Conservation (phyloP, 495 filamentous ascomycete species). For the Choiromyces venosus region DNA sequence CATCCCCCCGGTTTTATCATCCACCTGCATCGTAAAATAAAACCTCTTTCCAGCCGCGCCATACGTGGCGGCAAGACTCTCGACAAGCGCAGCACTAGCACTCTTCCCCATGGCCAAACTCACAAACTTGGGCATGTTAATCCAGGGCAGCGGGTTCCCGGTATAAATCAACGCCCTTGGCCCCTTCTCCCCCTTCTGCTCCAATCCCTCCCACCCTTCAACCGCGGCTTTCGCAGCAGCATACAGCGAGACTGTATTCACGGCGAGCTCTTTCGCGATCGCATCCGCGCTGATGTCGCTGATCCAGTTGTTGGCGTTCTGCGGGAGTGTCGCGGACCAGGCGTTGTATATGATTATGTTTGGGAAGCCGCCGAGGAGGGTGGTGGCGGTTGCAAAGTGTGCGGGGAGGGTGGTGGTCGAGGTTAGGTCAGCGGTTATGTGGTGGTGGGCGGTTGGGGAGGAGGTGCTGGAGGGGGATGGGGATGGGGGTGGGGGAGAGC, state of each 20-base stretch:
- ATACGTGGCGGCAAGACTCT: constrained; percentile 15
- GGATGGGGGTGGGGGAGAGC: too few relatives aligned
- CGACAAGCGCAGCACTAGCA: constrained; percentile 7
- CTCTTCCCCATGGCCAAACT: constrained; percentile 12
- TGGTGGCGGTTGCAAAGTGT: not conserved
- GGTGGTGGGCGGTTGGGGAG: constrained; percentile 6
- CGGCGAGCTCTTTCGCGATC: not conserved
- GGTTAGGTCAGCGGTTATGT: constrained; percentile 12
- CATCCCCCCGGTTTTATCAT: constrained; percentile 3
- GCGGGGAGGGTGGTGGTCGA: not conserved
- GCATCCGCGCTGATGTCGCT: not conserved
- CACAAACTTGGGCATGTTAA: constrained; percentile 1
- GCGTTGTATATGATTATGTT: constrained; percentile 19
- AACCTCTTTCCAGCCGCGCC: constrained; percentile 12
- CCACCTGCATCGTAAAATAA: constrained; percentile 19
- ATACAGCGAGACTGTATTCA: constrained; percentile 14
- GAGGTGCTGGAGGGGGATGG: not conserved
- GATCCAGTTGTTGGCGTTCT: not conserved
- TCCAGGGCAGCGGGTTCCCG: constrained; percentile 7
- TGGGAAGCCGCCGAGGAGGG: constrained; percentile 2
- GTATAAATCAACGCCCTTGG: constrained; percentile 18
- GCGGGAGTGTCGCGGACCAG: not conserved
- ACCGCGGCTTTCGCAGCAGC: constrained; percentile 14
- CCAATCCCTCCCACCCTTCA: constrained; percentile 12
- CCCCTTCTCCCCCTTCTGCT: not conserved